Evolutionary conservation across 2,329 filamentous ascomycete genomes (phyloP), one percentile per base, ranked within the genome.

Genomic region (Diatrype stigma): DNA sequence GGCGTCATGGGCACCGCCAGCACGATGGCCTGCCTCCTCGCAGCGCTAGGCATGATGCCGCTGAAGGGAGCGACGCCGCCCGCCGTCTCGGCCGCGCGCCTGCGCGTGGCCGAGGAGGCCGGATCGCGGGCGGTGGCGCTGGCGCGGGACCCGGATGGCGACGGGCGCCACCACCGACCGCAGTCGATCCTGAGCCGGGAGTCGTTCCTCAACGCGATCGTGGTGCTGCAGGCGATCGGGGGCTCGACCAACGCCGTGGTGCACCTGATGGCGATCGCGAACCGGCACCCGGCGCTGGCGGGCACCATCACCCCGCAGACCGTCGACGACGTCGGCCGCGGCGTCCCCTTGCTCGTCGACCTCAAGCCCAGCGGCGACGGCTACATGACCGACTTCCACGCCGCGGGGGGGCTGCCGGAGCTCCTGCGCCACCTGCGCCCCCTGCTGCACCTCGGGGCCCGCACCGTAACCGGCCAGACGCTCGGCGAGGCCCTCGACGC

Each of bases 1-100:
- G 90, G 90, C 45, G 90, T 92, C 17, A 96, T 96, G 90, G 94
- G 90, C 56, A 96, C 90, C 0, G 90, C 90, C 6, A 93, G 90
- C 63, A 95, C 90, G 2, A 93, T 96, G 89, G 88, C 89, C 1
- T 92, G 88, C 6, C 81, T 90, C 16, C 87, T 92, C 21, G 89
- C 90, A 54, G 89, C 84, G 0, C 84, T 96, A 60, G 90, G 90
- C n/a, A 76, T 95, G 58, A 87, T 89, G 52, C 78, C 92, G 0
- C 85, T 91, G 7, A 83, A 84, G 6, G 90, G 87, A 0, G 89
- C 89, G 1, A 88, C 87, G 0, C 90, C 87, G 0, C 88, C 90
- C 0, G 90, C 90, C 1, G 84, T 87, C 3, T 90, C 86, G 1
- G 87, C 89, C 0, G 78, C 87, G 0, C 90, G 93, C 51, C 84